phyloP scores from a whole-genome alignment of 2,329 filamentous ascomycete species.

The Pezizomycotina sp. region DNA sequence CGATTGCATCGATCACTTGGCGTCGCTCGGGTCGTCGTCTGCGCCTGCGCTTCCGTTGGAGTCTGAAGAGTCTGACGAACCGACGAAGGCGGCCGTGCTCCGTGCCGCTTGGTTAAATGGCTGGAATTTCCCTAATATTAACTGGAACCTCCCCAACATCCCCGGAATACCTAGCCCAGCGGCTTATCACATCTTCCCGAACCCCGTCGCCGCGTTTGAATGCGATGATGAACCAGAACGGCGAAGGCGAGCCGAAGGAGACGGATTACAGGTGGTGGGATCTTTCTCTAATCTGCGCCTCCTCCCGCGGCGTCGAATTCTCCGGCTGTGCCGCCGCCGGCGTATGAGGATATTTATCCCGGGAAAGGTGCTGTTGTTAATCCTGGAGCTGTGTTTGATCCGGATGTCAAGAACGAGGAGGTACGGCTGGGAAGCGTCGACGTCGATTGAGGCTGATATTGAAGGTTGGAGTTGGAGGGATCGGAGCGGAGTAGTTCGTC shows the following conservation, averaged over 20 bases:
- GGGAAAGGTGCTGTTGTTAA: conserved; percentile 19
- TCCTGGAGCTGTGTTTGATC: conserved; percentile 34
- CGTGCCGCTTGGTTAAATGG: conserved; percentile 43
- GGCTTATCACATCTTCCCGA: conserved; percentile 17
- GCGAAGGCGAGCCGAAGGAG: conserved; percentile 27
- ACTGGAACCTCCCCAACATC: conserved; percentile 41
- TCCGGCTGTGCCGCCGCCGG: conserved; percentile 39
- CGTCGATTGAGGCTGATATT: not conserved
- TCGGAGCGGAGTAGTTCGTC: conserved; percentile 33
- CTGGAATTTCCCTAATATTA: conserved; percentile 56
- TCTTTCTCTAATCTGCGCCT: conserved; percentile 39
- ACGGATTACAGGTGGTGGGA: conserved; percentile 51
- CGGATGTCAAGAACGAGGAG: conserved; percentile 41
- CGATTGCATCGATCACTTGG: too few species aligned
- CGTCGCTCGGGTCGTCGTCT: conserved; percentile 22
- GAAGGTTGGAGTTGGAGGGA: conserved; percentile 1
- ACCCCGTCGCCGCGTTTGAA: conserved; percentile 9
- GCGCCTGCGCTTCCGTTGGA: conserved; percentile 21
- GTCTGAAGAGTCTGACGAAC: conserved; percentile 27
- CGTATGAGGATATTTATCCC: conserved; percentile 67
- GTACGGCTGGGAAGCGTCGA: conserved; percentile 31
- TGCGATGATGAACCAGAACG: conserved; percentile 29
- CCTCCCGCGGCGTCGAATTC: conserved; percentile 27
- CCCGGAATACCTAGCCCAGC: conserved; percentile 49
- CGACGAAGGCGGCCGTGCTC: conserved; percentile 43